Base-by-base conservation (phyloP, 257 asterid genomes). In the Striga asiatica region DNA sequence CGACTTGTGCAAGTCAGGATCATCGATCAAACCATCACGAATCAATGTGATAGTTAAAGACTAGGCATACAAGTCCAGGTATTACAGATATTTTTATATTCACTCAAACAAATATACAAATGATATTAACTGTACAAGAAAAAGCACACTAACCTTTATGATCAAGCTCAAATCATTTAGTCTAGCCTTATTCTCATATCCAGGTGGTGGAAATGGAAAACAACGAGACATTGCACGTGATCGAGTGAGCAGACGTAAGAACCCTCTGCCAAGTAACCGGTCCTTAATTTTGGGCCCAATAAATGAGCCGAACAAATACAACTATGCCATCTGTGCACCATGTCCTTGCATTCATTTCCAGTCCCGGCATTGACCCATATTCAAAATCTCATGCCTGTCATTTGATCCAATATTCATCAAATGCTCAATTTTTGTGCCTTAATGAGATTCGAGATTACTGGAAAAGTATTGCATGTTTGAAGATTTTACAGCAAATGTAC, bases 121-220 rank as follows among this genome's bases (percentile, higher is more conserved):
- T n/a, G n/a, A n/a, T n/a, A 43, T 18, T 6, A 37, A 12, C 13
- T 12, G 6, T 20, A 16, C 47, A 39, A 1, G 14, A 42, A 42
- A 17, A 7, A 42, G 9, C 50, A 70, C 43, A 21, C 75, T 58
- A 63, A 76, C 82, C 82, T 76, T 62, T 41, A 60, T 17, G 23
- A 68, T 66, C 76, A 69, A 54, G 54, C 50, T 55, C 49, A 34
- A 64, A 27, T 59, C 67, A 54, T 76, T 66, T 2, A 32, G 55
- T 50, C 52, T 54, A 67, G 53, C 63, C 70, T 68, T 71, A 9
- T 19, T 62, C 67, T 72, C 78, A 65, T 62, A 76, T 64, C 82
- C 82, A 31, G 82, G 82, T 6, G 82, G 82, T 27, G 82, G 82
- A 60, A 76, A 76, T 10, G 78, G 76, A 27, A 76, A 76, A 70